These are phyloP conservation scores for Lactuca saligna DNA, from an alignment of 129 eudicot genomes.

Conservation along the genomic window DNA sequence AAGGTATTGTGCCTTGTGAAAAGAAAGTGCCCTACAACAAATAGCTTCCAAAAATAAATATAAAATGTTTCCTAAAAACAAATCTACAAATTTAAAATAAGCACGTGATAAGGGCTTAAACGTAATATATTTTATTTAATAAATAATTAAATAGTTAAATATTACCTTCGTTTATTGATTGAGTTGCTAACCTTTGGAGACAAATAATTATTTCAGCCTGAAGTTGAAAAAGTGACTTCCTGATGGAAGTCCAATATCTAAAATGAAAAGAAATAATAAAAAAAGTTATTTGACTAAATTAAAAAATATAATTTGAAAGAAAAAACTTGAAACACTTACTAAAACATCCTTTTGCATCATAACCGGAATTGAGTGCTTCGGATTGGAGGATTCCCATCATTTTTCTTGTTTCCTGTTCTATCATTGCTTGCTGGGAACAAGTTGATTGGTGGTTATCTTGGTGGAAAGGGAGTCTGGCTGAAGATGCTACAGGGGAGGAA, in stretches of 20 bases:
- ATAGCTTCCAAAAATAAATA: slow-evolving; percentile 5
- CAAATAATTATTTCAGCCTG: slow-evolving; percentile 94
- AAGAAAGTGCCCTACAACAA: slow-evolving; percentile 80
- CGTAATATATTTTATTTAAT: neutral
- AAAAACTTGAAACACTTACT: slow-evolving; percentile 54
- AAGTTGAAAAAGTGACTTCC: slow-evolving; percentile 96
- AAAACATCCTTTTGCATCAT: slow-evolving; percentile 97
- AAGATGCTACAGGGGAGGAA: too few relatives aligned
- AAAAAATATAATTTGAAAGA: neutral
- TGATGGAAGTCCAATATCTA: slow-evolving; percentile 98
- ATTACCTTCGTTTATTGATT: slow-evolving; percentile 74
- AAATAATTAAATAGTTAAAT: slow-evolving; percentile 22
- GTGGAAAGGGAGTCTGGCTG: too few relatives aligned
- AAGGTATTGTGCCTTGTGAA: slow-evolving; percentile 97
- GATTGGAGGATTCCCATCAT: too few relatives aligned
- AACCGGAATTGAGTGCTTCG: slow-evolving; percentile 21
- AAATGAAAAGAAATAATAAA: slow-evolving; percentile 23
- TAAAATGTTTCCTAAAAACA: slow-evolving; percentile 1
- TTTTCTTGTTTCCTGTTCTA: too few relatives aligned
- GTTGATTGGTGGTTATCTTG: too few relatives aligned
- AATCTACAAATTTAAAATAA: slow-evolving; percentile 9
- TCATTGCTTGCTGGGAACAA: too few relatives aligned
- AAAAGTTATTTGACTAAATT: neutral
- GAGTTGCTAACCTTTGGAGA: slow-evolving; percentile 83
- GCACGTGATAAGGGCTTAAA: slow-evolving; percentile 1